A percentile compares a stretch with the other conserved stretches of the same genome.
Conservation (phyloP, 2,329 filamentous ascomycete species). For the Dactylellina parvicollis region DNA sequence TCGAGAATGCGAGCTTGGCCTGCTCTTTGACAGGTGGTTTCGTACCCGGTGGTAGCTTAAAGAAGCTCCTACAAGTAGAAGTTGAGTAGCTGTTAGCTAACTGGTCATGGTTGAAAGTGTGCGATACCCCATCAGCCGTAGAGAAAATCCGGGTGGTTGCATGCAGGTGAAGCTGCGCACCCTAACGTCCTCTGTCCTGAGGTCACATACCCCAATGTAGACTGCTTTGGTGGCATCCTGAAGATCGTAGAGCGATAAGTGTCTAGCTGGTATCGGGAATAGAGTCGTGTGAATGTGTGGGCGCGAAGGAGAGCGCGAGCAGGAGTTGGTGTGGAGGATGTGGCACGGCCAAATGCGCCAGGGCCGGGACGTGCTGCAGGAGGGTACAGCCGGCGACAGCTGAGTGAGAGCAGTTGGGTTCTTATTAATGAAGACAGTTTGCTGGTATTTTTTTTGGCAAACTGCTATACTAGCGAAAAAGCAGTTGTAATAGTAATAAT, state of each 20-base stretch:
- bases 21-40: constrained; percentile 56
- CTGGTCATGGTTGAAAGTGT: neutral
- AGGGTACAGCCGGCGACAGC: constrained; percentile 33
- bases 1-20: constrained; percentile 49
- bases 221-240: constrained; percentile 56
- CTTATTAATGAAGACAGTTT: constrained; percentile 38
- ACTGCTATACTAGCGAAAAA: constrained; percentile 31
- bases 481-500: constrained; percentile 8
- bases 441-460: constrained; percentile 35
- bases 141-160: neutral
- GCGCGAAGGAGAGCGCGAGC: constrained; percentile 22
- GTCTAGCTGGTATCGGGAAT: constrained; percentile 3
- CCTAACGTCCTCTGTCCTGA: constrained; percentile 55
- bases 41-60: constrained; percentile 56
- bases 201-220: constrained; percentile 58
- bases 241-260: constrained; percentile 7
- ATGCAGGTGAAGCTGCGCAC: constrained; percentile 40
- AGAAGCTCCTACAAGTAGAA: constrained; percentile 55
- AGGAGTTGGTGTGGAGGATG: constrained; percentile 5
- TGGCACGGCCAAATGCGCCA: constrained; percentile 17
- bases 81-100: constrained; percentile 1
- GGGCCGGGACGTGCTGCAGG: neutral
- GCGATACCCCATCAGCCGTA: neutral
- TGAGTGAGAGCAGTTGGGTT: constrained; percentile 17
- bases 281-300: neutral